Conservation (phyloP, 2,329 filamentous ascomycete species). For the Aspergillus sp. region DNA sequence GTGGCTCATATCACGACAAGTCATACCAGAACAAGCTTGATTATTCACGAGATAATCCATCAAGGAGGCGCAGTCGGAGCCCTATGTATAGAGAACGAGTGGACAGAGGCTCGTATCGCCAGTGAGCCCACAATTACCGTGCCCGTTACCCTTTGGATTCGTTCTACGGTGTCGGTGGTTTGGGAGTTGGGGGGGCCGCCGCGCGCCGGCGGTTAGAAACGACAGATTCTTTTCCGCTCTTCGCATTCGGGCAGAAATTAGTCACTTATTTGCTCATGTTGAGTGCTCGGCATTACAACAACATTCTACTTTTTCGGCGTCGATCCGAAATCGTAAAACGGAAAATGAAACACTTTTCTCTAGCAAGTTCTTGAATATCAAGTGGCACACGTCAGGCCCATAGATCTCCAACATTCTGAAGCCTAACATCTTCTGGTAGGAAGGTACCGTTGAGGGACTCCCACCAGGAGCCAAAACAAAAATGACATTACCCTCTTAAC, state of each 20-base stretch:
- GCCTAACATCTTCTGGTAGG: constrained; percentile 9
- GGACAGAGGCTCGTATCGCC: constrained; percentile 23
- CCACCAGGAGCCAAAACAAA: neutral
- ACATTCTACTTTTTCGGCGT: neutral
- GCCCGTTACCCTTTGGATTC: neutral
- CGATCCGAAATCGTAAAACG: neutral
- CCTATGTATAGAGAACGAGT: constrained; percentile 30
- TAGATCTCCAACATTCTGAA: neutral
- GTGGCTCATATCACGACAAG: constrained; percentile 18
- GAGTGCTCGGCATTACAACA: neutral
- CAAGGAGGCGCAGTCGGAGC: constrained; percentile 37
- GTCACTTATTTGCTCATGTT: neutral
- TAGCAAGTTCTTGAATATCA: neutral
- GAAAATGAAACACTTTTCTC: neutral
- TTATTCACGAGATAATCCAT: constrained; percentile 27
- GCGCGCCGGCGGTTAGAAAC: too few relatives aligned
- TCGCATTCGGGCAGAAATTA: neutral
- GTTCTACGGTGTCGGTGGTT: neutral
- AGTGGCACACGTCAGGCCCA: neutral
- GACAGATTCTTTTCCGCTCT: neutral
- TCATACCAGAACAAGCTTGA: constrained; percentile 25
- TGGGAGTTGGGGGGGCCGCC: too few relatives aligned
- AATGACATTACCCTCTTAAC: neutral
- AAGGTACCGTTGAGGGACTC: constrained; percentile 19
- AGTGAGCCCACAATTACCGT: constrained; percentile 12